Evolutionary conservation across 2,329 filamentous ascomycete species (phyloP), one percentile per base, ranked within the genome.

Genomic region (Alternaria sp.): DNA sequence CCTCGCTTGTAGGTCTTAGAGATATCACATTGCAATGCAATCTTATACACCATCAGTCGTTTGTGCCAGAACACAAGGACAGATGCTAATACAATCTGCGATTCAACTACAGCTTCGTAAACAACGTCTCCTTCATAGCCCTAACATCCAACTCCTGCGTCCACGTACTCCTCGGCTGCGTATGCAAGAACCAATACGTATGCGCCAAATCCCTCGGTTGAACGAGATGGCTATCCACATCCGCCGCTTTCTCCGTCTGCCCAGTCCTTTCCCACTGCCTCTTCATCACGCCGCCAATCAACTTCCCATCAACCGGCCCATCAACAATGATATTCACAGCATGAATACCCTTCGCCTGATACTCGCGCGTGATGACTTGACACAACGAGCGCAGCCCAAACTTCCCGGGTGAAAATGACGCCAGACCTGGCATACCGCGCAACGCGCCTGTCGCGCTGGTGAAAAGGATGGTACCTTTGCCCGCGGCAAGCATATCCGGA

Each of bases 71-170:
- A 12, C 11, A 28, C 26, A 28, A 12, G 5, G 26, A 28, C 12
- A 28, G 3, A 28, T 28, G 26, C 26, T 11, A 6, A 0, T 30
- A 13, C 5, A 30, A 13, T 13, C 13, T 13, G 0, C 11, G 0
- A 13, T 30, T 1, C 1, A 6, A 3, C 28, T 32, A 32, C 51
- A 66, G 15, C 53, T 66, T 67, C 13, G 64, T 56, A 32, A 65
- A 67, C 0, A 63, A 3, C 6, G 62, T 50, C 25, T 65, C 66
- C 44, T 72, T 70, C 64, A 67, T 67, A 12, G 68, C 61, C 23
- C 66, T 53, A n/a, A 69, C 68, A 53, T 71, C 69, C 55, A 71
- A 56, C 45, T 72, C 69, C 40, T 72, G 69, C 21, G 68, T 72
- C 69, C 69, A 72, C 5, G 69, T 68, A 62, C 69, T 72, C 19